Conservation (phyloP, 129 eudicot species). For the Lonicera japonica region DNA sequence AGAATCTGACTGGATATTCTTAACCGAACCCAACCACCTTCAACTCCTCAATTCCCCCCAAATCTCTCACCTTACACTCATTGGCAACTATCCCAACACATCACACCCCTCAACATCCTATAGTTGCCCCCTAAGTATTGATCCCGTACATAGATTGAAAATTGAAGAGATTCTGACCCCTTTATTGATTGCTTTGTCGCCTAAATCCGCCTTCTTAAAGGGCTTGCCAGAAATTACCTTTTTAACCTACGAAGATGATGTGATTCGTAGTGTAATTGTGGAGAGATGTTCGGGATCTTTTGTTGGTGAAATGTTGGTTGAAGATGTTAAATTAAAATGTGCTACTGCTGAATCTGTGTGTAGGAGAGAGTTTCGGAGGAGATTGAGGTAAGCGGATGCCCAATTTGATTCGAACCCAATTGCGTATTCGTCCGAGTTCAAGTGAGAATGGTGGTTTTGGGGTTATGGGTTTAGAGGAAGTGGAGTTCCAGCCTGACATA, state of each 20-base stretch:
- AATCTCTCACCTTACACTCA: conserved; percentile 67
- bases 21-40: conserved; percentile 63
- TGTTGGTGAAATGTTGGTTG: too few species aligned
- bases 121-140: conserved; percentile 16
- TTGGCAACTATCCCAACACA: conserved; percentile 33
- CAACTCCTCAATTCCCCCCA: conserved; percentile 45
- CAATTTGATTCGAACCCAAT: conserved; percentile 66
- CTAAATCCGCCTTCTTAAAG: conserved; percentile 29
- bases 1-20: conserved; percentile 80
- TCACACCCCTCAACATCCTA: conserved; percentile 21
- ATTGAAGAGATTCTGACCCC: conserved; percentile 25
- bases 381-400: conserved; percentile 87
- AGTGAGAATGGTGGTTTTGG: too few species aligned
- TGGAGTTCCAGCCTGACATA: conserved; percentile 41
- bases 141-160: conserved; percentile 2
- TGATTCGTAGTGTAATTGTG: too few species aligned
- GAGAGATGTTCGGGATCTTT: too few species aligned
- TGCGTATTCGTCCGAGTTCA: conserved; percentile 36
- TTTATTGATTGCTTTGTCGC: conserved; percentile 54
- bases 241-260: too few species aligned
- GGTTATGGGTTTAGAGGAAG: conserved; percentile 16
- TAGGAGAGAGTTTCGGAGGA: conserved; percentile 65
- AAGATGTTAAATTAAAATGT: too few species aligned
- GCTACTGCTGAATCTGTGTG: too few species aligned
- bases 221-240: conserved; percentile 40